Conservation (phyloP, 2,329 filamentous ascomycete species). For the Furcasterigmium sp. region DNA sequence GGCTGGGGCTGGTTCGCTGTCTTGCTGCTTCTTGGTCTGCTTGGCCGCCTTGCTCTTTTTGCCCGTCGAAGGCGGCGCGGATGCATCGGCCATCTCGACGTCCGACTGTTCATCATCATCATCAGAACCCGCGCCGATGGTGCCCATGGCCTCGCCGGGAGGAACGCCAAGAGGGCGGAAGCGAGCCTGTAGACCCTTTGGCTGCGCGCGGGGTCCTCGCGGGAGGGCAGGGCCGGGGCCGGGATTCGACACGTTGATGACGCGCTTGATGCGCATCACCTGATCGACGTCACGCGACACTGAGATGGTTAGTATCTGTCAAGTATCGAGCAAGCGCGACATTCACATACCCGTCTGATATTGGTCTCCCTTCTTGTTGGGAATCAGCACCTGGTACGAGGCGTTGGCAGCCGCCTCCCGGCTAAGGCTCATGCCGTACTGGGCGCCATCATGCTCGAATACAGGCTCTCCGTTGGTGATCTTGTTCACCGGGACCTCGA, state of each 20-base stretch:
- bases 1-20: conserved; percentile 12
- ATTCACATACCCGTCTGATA: conserved; percentile 47
- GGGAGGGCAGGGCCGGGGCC: conserved; percentile 16
- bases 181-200: conserved; percentile 60
- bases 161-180: conserved; percentile 61
- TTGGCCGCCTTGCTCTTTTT: conserved; percentile 30
- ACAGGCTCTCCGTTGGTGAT: conserved; percentile 47
- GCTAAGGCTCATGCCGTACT: conserved; percentile 56
- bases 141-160: conserved; percentile 20
- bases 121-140: conserved; percentile 32
- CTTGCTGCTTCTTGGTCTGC: conserved; percentile 27
- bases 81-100: conserved; percentile 36
- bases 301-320: conserved; percentile 8
- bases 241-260: conserved; percentile 47
- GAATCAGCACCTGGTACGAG: conserved; percentile 54
- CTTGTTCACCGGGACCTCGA: conserved; percentile 55
- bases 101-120: conserved; percentile 40
- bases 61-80: conserved; percentile 17
- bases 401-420: conserved; percentile 42
- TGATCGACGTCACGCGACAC: conserved; percentile 43
- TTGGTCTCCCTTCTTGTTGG: conserved; percentile 46
- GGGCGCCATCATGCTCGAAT: conserved; percentile 57
- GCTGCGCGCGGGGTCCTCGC: conserved; percentile 56
- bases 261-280: conserved; percentile 60
- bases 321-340: too few species aligned